Percentiles rank a stretch among this genome's conserved stretches.
phyloP scores from a whole-genome alignment of 148 eudicot genomes.

The Nyssa sinensis region DNA sequence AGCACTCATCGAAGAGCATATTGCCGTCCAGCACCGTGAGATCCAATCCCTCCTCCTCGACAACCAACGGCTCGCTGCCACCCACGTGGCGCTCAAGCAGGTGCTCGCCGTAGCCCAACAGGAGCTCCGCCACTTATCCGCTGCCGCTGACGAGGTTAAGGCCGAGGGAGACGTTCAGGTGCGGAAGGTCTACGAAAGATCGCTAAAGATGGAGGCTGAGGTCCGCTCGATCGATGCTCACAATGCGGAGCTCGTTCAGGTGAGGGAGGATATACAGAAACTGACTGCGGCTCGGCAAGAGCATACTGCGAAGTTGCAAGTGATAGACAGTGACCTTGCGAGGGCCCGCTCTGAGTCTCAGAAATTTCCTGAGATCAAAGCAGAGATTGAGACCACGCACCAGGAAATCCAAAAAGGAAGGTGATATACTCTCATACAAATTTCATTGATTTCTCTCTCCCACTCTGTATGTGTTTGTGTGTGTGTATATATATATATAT shows the following conservation, averaged over 20 bases:
- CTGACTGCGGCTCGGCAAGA: slow-evolving; percentile 38
- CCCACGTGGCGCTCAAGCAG: slow-evolving; percentile 60
- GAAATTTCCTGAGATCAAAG: slow-evolving; percentile 39
- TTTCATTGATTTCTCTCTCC: no score
- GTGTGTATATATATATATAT: no score
- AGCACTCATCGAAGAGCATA: slow-evolving; percentile 30
- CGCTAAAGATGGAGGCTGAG: slow-evolving; percentile 49
- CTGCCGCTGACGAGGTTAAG: slow-evolving; percentile 42
- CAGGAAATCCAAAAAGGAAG: slow-evolving; percentile 70
- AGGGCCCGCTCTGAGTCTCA: slow-evolving; percentile 28
- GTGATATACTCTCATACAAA: slow-evolving; percentile 28
- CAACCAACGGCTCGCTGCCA: slow-evolving; percentile 57
- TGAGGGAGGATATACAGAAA: slow-evolving; percentile 38
- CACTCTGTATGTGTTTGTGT: no score
- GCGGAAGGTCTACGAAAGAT: slow-evolving; percentile 48
- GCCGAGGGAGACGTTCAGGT: slow-evolving; percentile 48
- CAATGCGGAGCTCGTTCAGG: slow-evolving; percentile 35
- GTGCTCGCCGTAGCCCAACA: slow-evolving; percentile 48
- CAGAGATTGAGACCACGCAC: slow-evolving; percentile 49
- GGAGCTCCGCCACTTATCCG: slow-evolving; percentile 45
- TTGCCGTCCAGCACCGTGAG: slow-evolving; percentile 40
- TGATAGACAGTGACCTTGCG: slow-evolving; percentile 35
- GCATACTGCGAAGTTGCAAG: slow-evolving; percentile 29
- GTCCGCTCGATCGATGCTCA: slow-evolving; percentile 30
- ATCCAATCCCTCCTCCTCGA: slow-evolving; percentile 55